Base-by-base conservation (phyloP, 495 filamentous ascomycete genomes). In the Lentithecium fluviatile region DNA sequence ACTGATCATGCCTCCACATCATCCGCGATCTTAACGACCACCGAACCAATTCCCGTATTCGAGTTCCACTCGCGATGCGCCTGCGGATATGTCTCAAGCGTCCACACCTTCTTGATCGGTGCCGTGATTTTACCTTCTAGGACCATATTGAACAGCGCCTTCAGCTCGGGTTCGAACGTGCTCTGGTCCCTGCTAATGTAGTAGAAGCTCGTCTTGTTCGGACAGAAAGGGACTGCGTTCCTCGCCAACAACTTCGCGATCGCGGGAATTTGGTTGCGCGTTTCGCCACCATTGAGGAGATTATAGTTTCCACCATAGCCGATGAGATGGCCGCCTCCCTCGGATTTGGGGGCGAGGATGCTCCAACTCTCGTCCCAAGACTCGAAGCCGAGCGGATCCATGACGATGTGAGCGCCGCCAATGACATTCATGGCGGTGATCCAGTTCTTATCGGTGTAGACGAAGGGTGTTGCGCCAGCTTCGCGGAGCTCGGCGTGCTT, bases 361-460 rank as follows among this genome's bases (percentile, higher is more conserved):
- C 64, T 65, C 64, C 62, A 78, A 21, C 73, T 75, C 59, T 78
- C 77, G 57, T 77, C 77, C 68, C 72, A 79, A 62, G 69, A 73
- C 32, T 78, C 76, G 63, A 71, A 77, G 24, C 77, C 76, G 1
- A 79, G 71, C 11, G 77, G 60, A 38, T 79, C 77, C 51, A 78
- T 78, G 43, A 77, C 73, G 25, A 68, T 73, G 45, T 77, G 58
- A 2, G 60, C 76, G 25, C 77, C 76, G 15, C 77, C 77, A 3
- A 74, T 55, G 0, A 52, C 66, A 34, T 71, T 69, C 75, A 79
- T 76, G 13, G 59, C 52, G 20, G 47, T 37, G n/a, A 78, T 75
- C 77, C 77, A 79, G 52, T 73, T 62, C 66, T 78, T 78, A 60
- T 76, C 66, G 24, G 60, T 70, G 70, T 79, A 79, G 17, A 67